Conservation (phyloP, 768 basidiomycete genomes). For the Termitomyces titanicus region DNA sequence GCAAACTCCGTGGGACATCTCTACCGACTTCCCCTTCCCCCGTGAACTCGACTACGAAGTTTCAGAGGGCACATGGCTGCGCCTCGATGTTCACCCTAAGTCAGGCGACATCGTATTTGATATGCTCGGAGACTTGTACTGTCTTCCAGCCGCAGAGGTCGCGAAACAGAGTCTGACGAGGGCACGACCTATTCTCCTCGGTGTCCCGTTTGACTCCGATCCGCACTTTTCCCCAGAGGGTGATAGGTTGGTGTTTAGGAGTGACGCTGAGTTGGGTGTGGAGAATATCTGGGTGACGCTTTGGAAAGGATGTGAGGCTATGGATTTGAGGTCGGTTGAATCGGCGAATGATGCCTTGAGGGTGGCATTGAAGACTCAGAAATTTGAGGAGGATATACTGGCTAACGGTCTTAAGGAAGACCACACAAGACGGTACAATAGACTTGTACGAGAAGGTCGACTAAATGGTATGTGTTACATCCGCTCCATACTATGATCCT, state of each 20-base stretch:
- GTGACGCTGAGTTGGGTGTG: slow-evolving; percentile 68
- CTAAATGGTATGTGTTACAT: slow-evolving; percentile 31
- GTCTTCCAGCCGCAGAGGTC: slow-evolving; percentile 46
- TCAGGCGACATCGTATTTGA: slow-evolving; percentile 73
- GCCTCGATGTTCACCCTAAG: slow-evolving; percentile 68
- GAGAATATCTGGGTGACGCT: slow-evolving; percentile 73
- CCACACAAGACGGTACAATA: slow-evolving; percentile 36
- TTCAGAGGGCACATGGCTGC: slow-evolving; percentile 71
- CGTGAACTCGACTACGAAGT: slow-evolving; percentile 67
- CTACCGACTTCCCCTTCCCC: slow-evolving; percentile 69
- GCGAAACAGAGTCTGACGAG: slow-evolving; percentile 20
- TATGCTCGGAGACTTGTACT: slow-evolving; percentile 73
- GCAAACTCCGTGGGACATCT: slow-evolving; percentile 68
- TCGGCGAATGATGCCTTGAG: slow-evolving; percentile 26
- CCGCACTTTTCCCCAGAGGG: slow-evolving; percentile 72
- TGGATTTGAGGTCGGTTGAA: slow-evolving; percentile 44
- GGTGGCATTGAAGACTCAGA: slow-evolving; percentile 31
- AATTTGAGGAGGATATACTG: slow-evolving; percentile 44
- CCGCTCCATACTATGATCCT: background rate
- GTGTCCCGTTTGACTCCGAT: slow-evolving; percentile 68
- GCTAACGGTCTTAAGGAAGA: slow-evolving; percentile 50
- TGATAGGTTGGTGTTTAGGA: slow-evolving; percentile 60
- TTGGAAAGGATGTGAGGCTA: slow-evolving; percentile 63
- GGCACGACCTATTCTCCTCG: slow-evolving; percentile 59
- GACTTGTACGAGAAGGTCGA: slow-evolving; percentile 59